Evolutionary conservation across 805 yeast species (phyloP), one percentile per base, ranked within the genome.

Genomic region (Kuraishia cidri): DNA sequence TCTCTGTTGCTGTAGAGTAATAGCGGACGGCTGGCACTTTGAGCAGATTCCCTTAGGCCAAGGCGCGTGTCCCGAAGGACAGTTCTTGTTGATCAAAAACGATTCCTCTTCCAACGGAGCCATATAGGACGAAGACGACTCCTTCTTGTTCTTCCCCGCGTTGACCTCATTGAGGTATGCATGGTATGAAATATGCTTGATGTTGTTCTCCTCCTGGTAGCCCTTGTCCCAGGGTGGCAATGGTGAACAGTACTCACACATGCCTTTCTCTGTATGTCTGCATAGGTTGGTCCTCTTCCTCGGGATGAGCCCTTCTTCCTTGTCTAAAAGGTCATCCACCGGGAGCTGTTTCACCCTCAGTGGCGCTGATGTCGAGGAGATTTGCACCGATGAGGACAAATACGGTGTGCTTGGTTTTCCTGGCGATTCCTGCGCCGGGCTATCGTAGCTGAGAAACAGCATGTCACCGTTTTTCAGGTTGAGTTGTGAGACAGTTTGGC

Each of bases 241-340:
- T 0, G 97, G 96, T 22, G 94, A 76, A 54, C 97, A 92, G 51
- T 87, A 86, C 49, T 92, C 98, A 56, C 98, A 92, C 97, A 92
- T 92, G 2, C 97, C 99, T 45, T 79, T 80, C 24, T 79, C 90
- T 3, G 90, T 82, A 52, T 92, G 98, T 38, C 79, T 72, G 56
- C 98, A 90, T 39, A 87, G 60, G 2, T 54, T 45, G 1, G 85
- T 72, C 40, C 63, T 67, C 24, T 62, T 56, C 22, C 98, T 68
- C 19, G 66, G 56, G 35, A 92, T 85, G 35, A 81, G 60, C 0
- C 98, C 99, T 28, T 72, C 69, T 34, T 72, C 67, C 19, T 62
- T 64, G 32, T 80, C 88, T 22, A 88, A 62, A 8, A 50, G 52
- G 31, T 70, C 70, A 54, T 92, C 98, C 1, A 88, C 68, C 0